Base-by-base conservation (phyloP, 2,329 filamentous ascomycete genomes). In the Colletotrichum truncatum region DNA sequence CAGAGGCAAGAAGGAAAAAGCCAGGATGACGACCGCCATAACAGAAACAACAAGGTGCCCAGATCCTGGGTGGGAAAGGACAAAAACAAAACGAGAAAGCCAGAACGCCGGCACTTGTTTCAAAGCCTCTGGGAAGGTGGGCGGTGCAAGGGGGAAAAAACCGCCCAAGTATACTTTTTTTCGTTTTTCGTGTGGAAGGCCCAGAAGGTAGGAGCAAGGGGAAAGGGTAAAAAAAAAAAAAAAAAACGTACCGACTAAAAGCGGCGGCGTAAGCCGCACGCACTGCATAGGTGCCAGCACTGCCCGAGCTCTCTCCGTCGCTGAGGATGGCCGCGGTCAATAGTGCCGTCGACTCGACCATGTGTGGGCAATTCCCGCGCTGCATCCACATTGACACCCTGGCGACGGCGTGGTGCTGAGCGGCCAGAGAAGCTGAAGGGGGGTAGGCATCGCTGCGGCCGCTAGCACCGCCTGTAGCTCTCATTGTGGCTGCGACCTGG, bases 261-360 rank as follows among this genome's bases (percentile, higher is more conserved):
- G 92, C 92, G 26, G 90, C 88, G 26, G 89, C 87, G 78, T 95
- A 94, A 41, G 91, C 85, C 60, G 91, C 87, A 53, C 90, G 83
- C 43, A 90, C 82, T 49, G 89, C 87, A 77, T 91, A 90, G 52
- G 81, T 80, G 45, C 82, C 82, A 41, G 84, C 79, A 41, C 66
- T 66, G n/a, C 76, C 76, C 2, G 70, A 70, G 16, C 71, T 71
- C 36, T 75, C 74, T 67, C 82, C 81, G 78, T 94, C 91, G 72
- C 88, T 87, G 54, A 94, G 78, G 18, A 90, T 80, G 26, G 91
- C 91, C 66, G 91, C 88, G 69, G 87, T 87, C 64, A 96, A 81
- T 67, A 93, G 85, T 3, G 90, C 91, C 41, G 92, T 94, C 34
- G 90, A 92, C 78, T 95, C 92, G 57, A 95, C 86, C 77, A 93